phyloP scores from a whole-genome alignment of 768 basidiomycete species.

The Dacryopinax primogenitus region DNA sequence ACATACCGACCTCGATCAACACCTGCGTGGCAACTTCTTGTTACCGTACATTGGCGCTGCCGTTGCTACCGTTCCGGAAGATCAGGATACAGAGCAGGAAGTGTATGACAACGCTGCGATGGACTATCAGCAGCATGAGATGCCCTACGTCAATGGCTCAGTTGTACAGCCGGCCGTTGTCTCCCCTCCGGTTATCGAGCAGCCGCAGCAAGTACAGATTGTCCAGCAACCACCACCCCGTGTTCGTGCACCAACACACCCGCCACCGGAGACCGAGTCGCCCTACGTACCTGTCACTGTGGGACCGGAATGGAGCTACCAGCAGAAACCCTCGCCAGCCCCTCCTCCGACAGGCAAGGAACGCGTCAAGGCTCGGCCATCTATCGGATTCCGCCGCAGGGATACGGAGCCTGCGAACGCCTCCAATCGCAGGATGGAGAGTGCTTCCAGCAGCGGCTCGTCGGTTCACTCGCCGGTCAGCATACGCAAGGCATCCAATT shows the following conservation, averaged over 20 bases:
- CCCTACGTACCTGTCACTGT: not conserved
- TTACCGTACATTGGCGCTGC: conserved; percentile 34
- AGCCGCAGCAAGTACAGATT: not conserved
- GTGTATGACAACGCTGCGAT: not conserved
- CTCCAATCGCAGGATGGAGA: not conserved
- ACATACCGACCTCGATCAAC: conserved; percentile 24
- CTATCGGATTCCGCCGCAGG: not conserved
- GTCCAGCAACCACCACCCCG: not conserved
- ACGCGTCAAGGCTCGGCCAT: not conserved
- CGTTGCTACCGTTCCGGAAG: conserved; percentile 22
- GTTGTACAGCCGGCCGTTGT: not conserved
- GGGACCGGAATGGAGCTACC: not conserved
- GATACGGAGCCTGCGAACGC: not conserved
- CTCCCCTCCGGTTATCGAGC: not conserved
- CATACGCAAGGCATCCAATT: not conserved
- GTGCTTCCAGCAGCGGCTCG: conserved; percentile 1
- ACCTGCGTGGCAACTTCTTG: conserved; percentile 27
- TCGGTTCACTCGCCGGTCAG: not conserved
- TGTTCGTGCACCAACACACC: not conserved
- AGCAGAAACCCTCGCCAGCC: not conserved
- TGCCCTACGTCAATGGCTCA: not conserved
- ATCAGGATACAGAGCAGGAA: not conserved
- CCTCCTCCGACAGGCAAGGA: not conserved
- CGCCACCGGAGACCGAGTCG: not conserved
- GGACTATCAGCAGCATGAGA: not conserved